A percentile compares a stretch with the other conserved stretches of the same genome.
phyloP scores from a whole-genome alignment of 2,329 filamentous ascomycete species.

The Sphaceloma murrayae region DNA sequence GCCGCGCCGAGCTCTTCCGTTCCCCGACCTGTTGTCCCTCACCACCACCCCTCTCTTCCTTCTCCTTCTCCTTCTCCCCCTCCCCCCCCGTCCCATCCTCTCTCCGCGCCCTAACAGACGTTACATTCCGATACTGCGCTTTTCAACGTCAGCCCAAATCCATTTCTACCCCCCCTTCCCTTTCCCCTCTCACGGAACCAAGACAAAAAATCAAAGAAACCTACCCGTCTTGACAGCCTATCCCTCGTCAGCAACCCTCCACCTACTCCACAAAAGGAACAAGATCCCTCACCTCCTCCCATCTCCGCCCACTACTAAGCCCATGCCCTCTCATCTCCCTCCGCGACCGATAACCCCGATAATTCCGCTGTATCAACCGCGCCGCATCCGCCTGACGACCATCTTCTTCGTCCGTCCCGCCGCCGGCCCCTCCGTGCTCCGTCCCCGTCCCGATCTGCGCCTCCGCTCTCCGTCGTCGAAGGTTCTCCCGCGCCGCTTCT shows the following conservation, averaged over 20 bases:
- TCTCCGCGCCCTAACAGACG: slow-evolving; percentile 35
- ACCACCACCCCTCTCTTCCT: slow-evolving; percentile 19
- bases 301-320: slow-evolving; percentile 60
- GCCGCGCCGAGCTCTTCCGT: slow-evolving; percentile 34
- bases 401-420: slow-evolving; percentile 12
- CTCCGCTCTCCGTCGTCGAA: slow-evolving; percentile 19
- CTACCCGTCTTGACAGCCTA: slow-evolving; percentile 30
- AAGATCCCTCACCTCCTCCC: slow-evolving; percentile 51
- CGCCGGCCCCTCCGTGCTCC: slow-evolving; percentile 16
- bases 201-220: slow-evolving; percentile 17
- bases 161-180: too few species aligned
- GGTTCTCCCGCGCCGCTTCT: slow-evolving; percentile 23
- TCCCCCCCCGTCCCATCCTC: slow-evolving; percentile 25
- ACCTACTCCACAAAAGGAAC: slow-evolving; percentile 20
- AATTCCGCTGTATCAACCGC: slow-evolving; percentile 47
- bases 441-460: slow-evolving; percentile 15
- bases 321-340: slow-evolving; percentile 60
- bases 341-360: slow-evolving; percentile 65
- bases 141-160: slow-evolving; percentile 26
- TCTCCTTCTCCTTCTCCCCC: slow-evolving; percentile 21
- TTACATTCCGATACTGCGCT: slow-evolving; percentile 47
- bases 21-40: slow-evolving; percentile 24
- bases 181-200: slow-evolving; percentile 20
- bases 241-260: neutral
- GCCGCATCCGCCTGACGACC: slow-evolving; percentile 25